Percentiles rank a stretch among this genome's conserved stretches.
These are phyloP conservation scores for Asclepias syriaca DNA, from an alignment of 257 asterid genomes.

Conservation along the genomic window DNA sequence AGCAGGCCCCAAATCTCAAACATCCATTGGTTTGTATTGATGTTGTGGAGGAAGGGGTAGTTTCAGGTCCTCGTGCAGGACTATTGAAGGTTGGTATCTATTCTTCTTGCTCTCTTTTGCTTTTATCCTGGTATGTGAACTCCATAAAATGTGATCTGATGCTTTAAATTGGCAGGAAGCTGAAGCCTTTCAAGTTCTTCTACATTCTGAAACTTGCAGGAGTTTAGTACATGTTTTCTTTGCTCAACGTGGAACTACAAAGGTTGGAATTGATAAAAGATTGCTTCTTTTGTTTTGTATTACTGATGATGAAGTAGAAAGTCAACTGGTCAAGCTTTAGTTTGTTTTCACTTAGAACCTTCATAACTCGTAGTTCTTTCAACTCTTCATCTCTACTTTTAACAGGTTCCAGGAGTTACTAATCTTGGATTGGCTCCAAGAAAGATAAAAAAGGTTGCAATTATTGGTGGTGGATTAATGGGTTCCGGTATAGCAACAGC, in stretches of 20 bases:
- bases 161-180: constrained; percentile 64
- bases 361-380: neutral
- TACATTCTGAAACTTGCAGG: constrained; percentile 79
- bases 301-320: neutral
- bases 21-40: constrained; percentile 91
- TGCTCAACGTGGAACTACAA: constrained; percentile 92
- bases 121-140: constrained; percentile 1
- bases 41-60: constrained; percentile 85
- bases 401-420: constrained; percentile 85
- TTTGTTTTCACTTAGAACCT: neutral
- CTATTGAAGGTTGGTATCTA: constrained; percentile 63
- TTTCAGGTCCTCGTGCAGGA: constrained; percentile 83
- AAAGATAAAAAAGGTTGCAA: constrained; percentile 67
- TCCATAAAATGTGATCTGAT: neutral
- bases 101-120: constrained; percentile 13
- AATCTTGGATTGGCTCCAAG: constrained; percentile 83
- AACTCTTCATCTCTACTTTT: constrained; percentile 20
- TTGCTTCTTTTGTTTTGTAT: neutral
- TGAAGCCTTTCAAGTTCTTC: constrained; percentile 65
- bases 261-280: constrained; percentile 32
- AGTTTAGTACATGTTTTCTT: constrained; percentile 93
- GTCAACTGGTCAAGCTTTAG: neutral
- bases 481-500: constrained; percentile 98
- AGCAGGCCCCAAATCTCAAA: constrained; percentile 75
- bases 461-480: constrained; percentile 97